Evolutionary conservation across 1,284 basidiomycete genomes (phyloP).

Genomic region (Cutaneotrichosporon sp.): DNA sequence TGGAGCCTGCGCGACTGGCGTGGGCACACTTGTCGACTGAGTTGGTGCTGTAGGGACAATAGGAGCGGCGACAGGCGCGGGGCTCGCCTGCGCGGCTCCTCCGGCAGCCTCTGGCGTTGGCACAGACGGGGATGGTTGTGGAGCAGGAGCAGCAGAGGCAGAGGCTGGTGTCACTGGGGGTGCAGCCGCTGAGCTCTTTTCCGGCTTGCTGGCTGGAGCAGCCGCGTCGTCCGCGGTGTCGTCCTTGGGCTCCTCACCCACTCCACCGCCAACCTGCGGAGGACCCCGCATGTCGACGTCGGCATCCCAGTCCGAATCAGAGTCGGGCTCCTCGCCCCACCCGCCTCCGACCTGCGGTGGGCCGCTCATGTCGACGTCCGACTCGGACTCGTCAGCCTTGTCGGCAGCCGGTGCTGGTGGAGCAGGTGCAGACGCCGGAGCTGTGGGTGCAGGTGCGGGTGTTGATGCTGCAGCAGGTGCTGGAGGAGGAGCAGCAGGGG

Average conservation of each 20-base stretch:
- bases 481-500: not conserved
- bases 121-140: not conserved
- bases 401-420: not conserved
- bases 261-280: not conserved
- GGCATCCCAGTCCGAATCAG: not conserved
- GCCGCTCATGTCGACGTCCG: constrained; percentile 41
- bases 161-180: not conserved
- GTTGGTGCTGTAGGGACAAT: too few relatives aligned
- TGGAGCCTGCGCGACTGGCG: not conserved
- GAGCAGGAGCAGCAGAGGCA: not conserved
- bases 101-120: too few relatives aligned
- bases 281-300: not conserved
- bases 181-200: not conserved
- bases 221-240: not conserved
- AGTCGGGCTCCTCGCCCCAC: constrained; percentile 10
- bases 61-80: too few relatives aligned
- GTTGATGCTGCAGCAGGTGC: not conserved
- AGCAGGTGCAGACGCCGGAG: constrained; percentile 8
- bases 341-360: constrained; percentile 45
- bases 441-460: too few relatives aligned
- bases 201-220: not conserved
- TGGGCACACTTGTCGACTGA: too few relatives aligned
- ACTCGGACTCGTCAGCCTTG: constrained; percentile 21
- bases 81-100: too few relatives aligned
- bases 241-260: not conserved